Base-by-base conservation (phyloP, 352 stramenopile species). In the Globisporangium polare region DNA sequence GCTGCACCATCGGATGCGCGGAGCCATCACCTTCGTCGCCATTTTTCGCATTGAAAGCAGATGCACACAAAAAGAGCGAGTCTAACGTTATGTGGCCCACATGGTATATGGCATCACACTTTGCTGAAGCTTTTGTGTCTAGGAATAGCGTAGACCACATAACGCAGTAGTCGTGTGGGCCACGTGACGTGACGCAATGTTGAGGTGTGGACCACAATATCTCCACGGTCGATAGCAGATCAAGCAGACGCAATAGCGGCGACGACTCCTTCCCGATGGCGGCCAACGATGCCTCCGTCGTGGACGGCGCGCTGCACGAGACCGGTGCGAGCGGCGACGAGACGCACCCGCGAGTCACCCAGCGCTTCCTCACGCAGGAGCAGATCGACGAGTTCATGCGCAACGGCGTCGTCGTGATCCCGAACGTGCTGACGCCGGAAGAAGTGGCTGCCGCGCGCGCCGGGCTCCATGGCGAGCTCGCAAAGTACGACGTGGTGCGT, bases 341-440 rank as follows among this genome's bases (percentile, higher is more conserved):
- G 12, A 41, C 54, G 37, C 33, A 58, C 5, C 74, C 74, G 18
- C 39, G 60, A 17, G 67, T 78, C 27, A 53, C 56, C 13, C 27
- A 29, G 12, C 66, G 70, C 7, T 66, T 74, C 13, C 60, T 93
- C 41, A 78, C 77, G 5, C 73, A 75, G n/a, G 65, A 66, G 18
- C 80, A 94, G 68, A 71, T 93, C 35, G 68, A 77, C 6, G 45
- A 78, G 46, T 96, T 96, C 60, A 56, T 79, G 31, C 59, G 73
- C 8, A 66, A 77, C 27, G 88, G 86, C 31, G 79, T 94, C 42
- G 50, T 96, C 15, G 83, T 96, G 9, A 77, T 96, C 10, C 77
- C 80, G 1, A 77, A 92, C 55, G 75, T 95, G 7, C 60, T 96
- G 15, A 80, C 71, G 10, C 46, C 68, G 0, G 69, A 84, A 2